Base-by-base conservation (phyloP, 2,329 filamentous ascomycete genomes). In the Calonectria ilicicola region DNA sequence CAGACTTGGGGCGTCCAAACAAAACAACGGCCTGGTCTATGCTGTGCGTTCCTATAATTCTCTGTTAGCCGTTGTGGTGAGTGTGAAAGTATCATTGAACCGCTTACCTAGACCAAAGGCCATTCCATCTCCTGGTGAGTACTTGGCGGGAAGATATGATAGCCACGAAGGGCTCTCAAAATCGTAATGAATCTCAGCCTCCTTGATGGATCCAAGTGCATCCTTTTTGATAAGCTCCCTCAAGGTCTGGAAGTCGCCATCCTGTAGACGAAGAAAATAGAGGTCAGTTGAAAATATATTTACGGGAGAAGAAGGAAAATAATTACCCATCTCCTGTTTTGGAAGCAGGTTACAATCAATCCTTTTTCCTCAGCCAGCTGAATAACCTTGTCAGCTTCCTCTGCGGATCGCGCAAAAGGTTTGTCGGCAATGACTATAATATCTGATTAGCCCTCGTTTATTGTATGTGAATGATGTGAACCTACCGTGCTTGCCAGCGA, bases 151-250 rank as follows among this genome's bases (percentile, higher is more conserved):
- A 78, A 82, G 83, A 0, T 51, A 65, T 0, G 78, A 70, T 0
- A 87, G 75, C 85, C 85, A 88, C 1, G 78, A 51, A 0, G 86
- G 83, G 0, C 82, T 82, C 42, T 85, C 85, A 46, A 87, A 89
- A 77, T 94, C 92, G 71, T 93, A 93, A 80, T 93, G 91, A 3
- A 91, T 88, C 76, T 93, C 89, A 64, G 91, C 93, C 75, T 93
- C 92, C 44, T 89, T 88, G 62, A 93, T 84, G 2, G 91, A 87
- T 19, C 92, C 92, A 0, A 79, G 26, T 17, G 77, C 77, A 9
- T 69, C 70, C 19, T 74, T 69, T 0, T 69, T 51, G 0, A 77
- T 21, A 0, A 79, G 67, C 5, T 73, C 60, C 3, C 69, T 72
- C 0, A 79, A 70, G 3, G 77, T 78, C 12, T 65, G 69, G 7